phyloP scores from a whole-genome alignment of 345 rosid genomes.

The Citrus glauca region DNA sequence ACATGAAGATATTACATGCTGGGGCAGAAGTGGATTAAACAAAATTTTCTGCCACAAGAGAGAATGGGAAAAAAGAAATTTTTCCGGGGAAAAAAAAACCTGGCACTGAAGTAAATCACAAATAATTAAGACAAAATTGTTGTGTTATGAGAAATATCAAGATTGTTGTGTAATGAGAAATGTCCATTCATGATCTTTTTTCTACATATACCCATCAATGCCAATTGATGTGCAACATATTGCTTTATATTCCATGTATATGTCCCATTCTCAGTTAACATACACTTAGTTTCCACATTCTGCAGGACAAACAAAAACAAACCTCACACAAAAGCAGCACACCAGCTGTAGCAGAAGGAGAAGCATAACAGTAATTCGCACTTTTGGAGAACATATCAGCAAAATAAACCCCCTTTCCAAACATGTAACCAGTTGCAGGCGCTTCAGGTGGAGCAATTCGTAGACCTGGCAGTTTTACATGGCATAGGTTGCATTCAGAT shows the following conservation, averaged over 20 bases:
- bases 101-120: neutral
- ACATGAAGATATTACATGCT: neutral
- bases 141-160: neutral
- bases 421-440: slow-evolving; percentile 86
- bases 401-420: slow-evolving; percentile 95
- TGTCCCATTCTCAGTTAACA: neutral
- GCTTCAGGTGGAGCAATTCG: slow-evolving; percentile 98
- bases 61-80: fast-evolving
- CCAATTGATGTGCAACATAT: neutral
- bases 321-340: slow-evolving; percentile 93
- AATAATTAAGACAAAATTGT: neutral
- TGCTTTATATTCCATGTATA: neutral
- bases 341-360: slow-evolving; percentile 39
- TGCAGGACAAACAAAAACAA: slow-evolving; percentile 5
- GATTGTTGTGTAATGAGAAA: neutral
- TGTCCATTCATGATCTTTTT: neutral
- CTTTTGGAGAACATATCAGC: slow-evolving; percentile 98
- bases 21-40: neutral
- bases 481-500: slow-evolving; percentile 17
- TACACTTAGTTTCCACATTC: neutral
- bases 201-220: neutral
- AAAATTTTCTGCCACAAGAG: neutral
- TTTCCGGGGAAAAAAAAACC: neutral
- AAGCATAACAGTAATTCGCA: slow-evolving; percentile 78
- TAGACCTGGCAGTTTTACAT: slow-evolving; percentile 50